Conservation (phyloP, 495 filamentous ascomycete species). For the Penicillium arizonense region DNA sequence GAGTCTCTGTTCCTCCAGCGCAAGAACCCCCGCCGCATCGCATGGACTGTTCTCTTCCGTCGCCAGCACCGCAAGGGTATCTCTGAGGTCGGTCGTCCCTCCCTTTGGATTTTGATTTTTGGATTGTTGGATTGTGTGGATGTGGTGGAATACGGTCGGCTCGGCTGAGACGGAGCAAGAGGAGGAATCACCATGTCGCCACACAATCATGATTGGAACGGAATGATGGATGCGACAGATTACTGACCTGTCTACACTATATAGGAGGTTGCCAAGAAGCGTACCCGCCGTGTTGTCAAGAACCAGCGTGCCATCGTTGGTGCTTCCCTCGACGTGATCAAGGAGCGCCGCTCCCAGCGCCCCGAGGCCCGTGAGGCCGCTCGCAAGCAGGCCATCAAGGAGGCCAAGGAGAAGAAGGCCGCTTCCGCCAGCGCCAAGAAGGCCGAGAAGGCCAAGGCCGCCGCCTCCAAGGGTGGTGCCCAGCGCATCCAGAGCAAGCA, state of each 20-base stretch:
- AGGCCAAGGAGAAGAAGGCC: slow-evolving; percentile 95
- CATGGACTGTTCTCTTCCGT: slow-evolving; percentile 97
- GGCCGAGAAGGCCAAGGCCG: slow-evolving; percentile 97
- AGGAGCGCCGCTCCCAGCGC: slow-evolving; percentile 91
- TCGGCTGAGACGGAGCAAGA: slow-evolving; percentile 18
- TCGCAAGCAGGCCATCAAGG: slow-evolving; percentile 87
- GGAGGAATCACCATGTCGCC: slow-evolving; percentile 7
- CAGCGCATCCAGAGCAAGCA: slow-evolving; percentile 89
- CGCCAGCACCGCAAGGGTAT: slow-evolving; percentile 99
- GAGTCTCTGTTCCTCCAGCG: slow-evolving; percentile 99
- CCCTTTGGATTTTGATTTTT: slow-evolving; percentile 25
- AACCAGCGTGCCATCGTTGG: slow-evolving; percentile 97
- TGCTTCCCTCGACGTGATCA: slow-evolving; percentile 98
- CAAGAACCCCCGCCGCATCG: slow-evolving; percentile 99
- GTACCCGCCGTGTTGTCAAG: slow-evolving; percentile 97
- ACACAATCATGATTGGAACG: neutral
- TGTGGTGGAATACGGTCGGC: slow-evolving; percentile 8
- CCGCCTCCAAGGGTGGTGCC: slow-evolving; percentile 70
- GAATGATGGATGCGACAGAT: slow-evolving; percentile 10
- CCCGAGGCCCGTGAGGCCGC: slow-evolving; percentile 94
- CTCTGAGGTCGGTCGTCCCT: slow-evolving; percentile 81
- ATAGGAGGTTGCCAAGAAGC: slow-evolving; percentile 99
- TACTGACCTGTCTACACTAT: slow-evolving; percentile 42
- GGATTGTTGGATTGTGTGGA: slow-evolving; percentile 15
- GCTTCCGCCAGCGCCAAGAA: slow-evolving; percentile 89